Evolutionary conservation across 495 filamentous ascomycete species (phyloP), one percentile per base, ranked within the genome.

Genomic region (Podospora didyma): DNA sequence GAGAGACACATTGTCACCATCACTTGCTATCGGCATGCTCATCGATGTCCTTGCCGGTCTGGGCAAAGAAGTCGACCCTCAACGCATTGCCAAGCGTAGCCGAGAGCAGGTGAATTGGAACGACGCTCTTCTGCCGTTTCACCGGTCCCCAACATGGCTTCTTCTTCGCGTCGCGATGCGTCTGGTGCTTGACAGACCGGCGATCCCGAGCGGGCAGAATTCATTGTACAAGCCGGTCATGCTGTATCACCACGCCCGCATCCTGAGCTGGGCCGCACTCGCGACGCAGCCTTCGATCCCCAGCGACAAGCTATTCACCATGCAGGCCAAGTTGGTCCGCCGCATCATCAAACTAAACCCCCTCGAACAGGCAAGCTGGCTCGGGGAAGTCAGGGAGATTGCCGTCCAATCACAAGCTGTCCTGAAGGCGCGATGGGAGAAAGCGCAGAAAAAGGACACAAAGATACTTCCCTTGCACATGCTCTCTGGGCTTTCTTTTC

Each of bases 61-160:
- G 1, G 82, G 80, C 2, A n/a, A 37, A 0, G 56, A 57, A 6
- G 47, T 65, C 0, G 52, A 68, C 0, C 64, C 69, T 0, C 4
- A 48, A 5, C 67, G 71, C 1, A 71, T 87, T 6, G 48, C 56
- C n/a, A 89, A 88, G 61, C 73, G 78, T 48, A 86, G 80, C 16
- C 74, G 82, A 10, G 84, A 89, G 51, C 82, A 87, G 23, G 79
- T 86, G 1, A 45, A 80, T 22, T 87, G 77, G 78, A 2, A 64
- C 2, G 42, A 77, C 21, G 59, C 63, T 14, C 17, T 23, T 0
- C 45, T 60, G 0, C 82, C 83, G 0, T 88, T 84, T 79, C 74
- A 75, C 9, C 54, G 86, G 31, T 86, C 83, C 19, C 62, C 82
- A 0, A 50, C 81, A 0, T 88, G 85, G 85, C 66, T 88, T 2